Evolutionary conservation across 2,329 filamentous ascomycete species (phyloP).

Genomic region (Exophiala dermatitidis): DNA sequence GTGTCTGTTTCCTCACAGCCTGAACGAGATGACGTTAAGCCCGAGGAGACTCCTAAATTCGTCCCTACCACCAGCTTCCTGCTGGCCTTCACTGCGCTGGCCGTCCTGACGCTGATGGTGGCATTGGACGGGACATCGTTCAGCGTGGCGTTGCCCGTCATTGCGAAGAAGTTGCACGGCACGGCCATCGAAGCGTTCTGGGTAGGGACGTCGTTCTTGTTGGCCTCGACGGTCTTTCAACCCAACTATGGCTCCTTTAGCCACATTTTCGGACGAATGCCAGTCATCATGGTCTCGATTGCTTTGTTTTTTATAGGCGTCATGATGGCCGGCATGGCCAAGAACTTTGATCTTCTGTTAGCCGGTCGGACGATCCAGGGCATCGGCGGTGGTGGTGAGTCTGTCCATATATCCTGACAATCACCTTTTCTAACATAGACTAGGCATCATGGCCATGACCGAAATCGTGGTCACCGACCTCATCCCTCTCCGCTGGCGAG

Average conservation of each 20-base stretch:
- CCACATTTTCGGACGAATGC: constrained; percentile 43
- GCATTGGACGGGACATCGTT: constrained; percentile 60
- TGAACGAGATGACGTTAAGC: constrained; percentile 3
- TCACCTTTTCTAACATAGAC: neutral
- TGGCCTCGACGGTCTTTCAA: constrained; percentile 56
- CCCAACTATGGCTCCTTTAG: constrained; percentile 44
- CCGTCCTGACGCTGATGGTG: constrained; percentile 53
- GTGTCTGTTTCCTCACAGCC: constrained; percentile 10
- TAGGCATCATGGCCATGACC: constrained; percentile 28
- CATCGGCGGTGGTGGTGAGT: constrained; percentile 38
- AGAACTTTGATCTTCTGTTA: constrained; percentile 41
- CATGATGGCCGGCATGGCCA: constrained; percentile 37
- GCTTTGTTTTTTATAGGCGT: constrained; percentile 41
- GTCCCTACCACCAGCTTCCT: constrained; percentile 31
- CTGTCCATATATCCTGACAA: neutral
- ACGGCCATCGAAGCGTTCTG: constrained; percentile 60
- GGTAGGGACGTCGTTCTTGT: constrained; percentile 63
- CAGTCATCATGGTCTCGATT: constrained; percentile 36
- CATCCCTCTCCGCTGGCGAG: constrained; percentile 33
- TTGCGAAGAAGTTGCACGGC: constrained; percentile 47
- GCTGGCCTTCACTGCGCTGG: constrained; percentile 47
- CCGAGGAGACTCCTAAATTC: constrained; percentile 12
- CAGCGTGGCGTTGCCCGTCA: constrained; percentile 49
- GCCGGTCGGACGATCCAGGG: constrained; percentile 41
- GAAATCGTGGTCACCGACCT: constrained; percentile 42